Evolutionary conservation across 2,329 filamentous ascomycete genomes (phyloP).

Genomic region (Xylaria sp.): DNA sequence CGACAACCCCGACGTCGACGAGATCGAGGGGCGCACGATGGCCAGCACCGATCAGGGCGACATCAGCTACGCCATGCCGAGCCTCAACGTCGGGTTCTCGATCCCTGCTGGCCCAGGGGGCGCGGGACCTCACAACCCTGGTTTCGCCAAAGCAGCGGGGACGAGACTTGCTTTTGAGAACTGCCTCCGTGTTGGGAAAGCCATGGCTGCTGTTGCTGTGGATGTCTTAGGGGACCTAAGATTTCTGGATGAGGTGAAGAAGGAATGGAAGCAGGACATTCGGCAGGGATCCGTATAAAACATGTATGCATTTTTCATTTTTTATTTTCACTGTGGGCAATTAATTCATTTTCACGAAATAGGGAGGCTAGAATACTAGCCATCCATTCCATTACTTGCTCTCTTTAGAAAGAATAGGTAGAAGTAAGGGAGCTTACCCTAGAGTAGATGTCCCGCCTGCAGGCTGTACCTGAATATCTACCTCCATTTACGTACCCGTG

Average conservation of each 20-base stretch:
- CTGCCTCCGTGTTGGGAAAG: conserved; percentile 60
- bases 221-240: conserved; percentile 58
- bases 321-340: neutral
- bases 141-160: conserved; percentile 63
- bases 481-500: neutral
- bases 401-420: neutral
- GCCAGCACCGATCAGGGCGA: conserved; percentile 71
- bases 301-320: neutral
- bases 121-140: conserved; percentile 63
- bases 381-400: neutral
- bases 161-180: conserved; percentile 60
- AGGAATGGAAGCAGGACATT: conserved; percentile 52
- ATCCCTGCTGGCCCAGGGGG: conserved; percentile 60
- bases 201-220: conserved; percentile 59
- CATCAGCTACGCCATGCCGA: conserved; percentile 67
- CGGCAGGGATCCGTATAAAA: neutral
- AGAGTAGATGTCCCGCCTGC: neutral
- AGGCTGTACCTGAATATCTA: neutral
- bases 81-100: conserved; percentile 63
- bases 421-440: neutral
- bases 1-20: conserved; percentile 54
- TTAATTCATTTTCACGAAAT: neutral
- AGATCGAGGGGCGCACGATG: conserved; percentile 56
- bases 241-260: conserved; percentile 57
- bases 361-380: no score